Base-by-base conservation (phyloP, 257 asterid species). In the Knoxia roxburghii region DNA sequence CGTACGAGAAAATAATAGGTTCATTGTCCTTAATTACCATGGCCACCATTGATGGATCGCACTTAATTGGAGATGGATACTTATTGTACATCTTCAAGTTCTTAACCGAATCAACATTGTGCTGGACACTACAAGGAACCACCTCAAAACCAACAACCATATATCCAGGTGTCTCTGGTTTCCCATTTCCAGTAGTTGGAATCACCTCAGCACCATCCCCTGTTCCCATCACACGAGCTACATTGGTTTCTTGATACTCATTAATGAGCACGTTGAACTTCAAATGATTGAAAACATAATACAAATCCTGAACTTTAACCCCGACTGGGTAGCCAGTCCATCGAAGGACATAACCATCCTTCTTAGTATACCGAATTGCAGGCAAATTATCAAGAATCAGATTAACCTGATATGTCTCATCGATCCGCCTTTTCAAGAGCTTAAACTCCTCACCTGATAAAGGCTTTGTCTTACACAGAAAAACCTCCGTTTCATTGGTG, bases 91-190 rank as follows among this genome's bases (percentile, higher is more conserved):
- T 77, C 17, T 81, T 83, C 87, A 90, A 79, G 13, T 80, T 86
- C 81, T 87, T 87, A 33, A 80, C 40, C 4, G 85, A 64, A 46
- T 81, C 85, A 21, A 77, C 70, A 60, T 71, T 82, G 68, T 90
- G 95, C 75, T 65, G 88, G 77, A 81, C 70, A 67, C 89, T 90
- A 73, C 97, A 90, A 33, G 96, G 94, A 64, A 86, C 89, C 27
- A 90, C 95, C 80, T 90, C 97, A 76, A 90, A 90, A 33, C 97
- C 97, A 15, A 90, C 97, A 68, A 90, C 96, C 87, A 87, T 84
- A 73, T 86, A 90, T 7, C 96, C 97, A 10, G 97, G 96, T 13
- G 77, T 76, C 64, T 74, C 91, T 0, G 93, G 74, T 72, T 85
- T 88, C 1, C 72, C 48, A 46, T 81, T 81, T 18, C 77, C 81